Conservation (phyloP, 225 moss, liverwort and hornwort genomes). For the Pseudisothecium myosuroides region DNA sequence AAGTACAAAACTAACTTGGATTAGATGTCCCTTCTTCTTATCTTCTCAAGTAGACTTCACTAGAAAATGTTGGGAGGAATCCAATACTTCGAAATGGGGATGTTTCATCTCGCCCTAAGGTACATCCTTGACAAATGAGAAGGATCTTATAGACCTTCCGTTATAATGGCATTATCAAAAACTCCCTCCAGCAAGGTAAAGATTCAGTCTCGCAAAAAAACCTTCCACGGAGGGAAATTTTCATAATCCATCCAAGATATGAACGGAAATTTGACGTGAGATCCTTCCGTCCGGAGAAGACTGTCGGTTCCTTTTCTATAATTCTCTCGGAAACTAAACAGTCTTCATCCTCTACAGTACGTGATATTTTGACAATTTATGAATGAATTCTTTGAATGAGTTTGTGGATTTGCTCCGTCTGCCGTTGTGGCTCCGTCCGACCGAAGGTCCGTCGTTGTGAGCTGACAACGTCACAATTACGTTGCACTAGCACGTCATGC, state of each 20-base stretch:
- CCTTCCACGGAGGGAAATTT: too few species aligned
- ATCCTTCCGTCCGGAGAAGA: too few species aligned
- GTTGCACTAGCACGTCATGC: background rate
- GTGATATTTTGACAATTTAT: too few species aligned
- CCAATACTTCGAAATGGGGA: fast-evolving
- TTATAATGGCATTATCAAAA: background rate
- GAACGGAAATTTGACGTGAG: background rate
- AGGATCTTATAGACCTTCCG: background rate
- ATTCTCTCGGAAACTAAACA: too few species aligned
- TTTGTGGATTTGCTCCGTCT: too few species aligned
- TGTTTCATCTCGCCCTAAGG: background rate
- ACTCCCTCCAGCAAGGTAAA: background rate
- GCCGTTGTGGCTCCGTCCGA: too few species aligned
- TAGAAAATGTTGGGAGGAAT: background rate
- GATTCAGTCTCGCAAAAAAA: background rate
- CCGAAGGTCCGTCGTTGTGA: background rate
- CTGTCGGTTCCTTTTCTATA: too few species aligned
- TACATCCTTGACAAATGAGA: background rate
- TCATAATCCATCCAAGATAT: too few species aligned
- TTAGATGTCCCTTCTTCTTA: background rate
- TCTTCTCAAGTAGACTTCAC: background rate
- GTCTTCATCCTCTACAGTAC: too few species aligned
- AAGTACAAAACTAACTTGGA: background rate
- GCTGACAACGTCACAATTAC: background rate
- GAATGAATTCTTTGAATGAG: too few species aligned